Percentiles rank a stretch among this genome's conserved stretches.
Conservation (phyloP, 2,329 filamentous ascomycete genomes). For the Aspergillus ustus region DNA sequence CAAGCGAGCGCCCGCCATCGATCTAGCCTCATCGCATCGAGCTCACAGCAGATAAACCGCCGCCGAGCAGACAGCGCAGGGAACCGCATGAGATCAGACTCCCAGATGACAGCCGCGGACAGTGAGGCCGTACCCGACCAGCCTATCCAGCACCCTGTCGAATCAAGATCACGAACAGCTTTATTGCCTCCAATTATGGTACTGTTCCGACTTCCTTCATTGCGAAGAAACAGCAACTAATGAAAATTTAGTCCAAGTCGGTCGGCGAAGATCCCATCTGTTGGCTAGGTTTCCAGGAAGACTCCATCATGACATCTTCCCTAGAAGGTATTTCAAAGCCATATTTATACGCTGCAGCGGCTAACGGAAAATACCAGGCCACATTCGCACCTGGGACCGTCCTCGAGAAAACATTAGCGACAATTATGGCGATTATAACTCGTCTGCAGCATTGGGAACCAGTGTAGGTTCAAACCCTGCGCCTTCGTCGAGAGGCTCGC, state of each 20-base stretch:
- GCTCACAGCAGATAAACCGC: slow-evolving; percentile 52
- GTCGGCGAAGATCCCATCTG: slow-evolving; percentile 85
- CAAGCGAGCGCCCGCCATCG: slow-evolving; percentile 45
- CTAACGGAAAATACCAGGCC: slow-evolving; percentile 56
- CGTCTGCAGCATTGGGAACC: slow-evolving; percentile 24
- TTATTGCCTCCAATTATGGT: slow-evolving; percentile 91
- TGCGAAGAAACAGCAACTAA: slow-evolving; percentile 20
- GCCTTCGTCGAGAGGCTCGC: slow-evolving; percentile 25
- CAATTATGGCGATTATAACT: slow-evolving; percentile 26
- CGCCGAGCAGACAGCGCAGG: slow-evolving; percentile 65
- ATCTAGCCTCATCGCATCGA: slow-evolving; percentile 38
- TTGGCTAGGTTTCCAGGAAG: slow-evolving; percentile 92
- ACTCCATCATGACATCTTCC: slow-evolving; percentile 90
- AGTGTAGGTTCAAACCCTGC: slow-evolving; percentile 22
- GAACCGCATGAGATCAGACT: slow-evolving; percentile 71
- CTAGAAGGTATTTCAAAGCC: slow-evolving; percentile 70
- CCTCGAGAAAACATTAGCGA: slow-evolving; percentile 53
- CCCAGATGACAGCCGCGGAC: slow-evolving; percentile 60
- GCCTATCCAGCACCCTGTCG: slow-evolving; percentile 75
- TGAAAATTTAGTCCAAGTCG: slow-evolving; percentile 67
- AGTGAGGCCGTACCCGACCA: slow-evolving; percentile 56
- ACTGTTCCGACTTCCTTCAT: slow-evolving; percentile 37
- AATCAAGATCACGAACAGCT: slow-evolving; percentile 80
- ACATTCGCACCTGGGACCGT: slow-evolving; percentile 75
- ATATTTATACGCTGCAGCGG: slow-evolving; percentile 22